A percentile compares a stretch with the other conserved stretches of the same genome.
Conservation (phyloP, 1,139 yeast species). For the Lodderomyces theae region DNA sequence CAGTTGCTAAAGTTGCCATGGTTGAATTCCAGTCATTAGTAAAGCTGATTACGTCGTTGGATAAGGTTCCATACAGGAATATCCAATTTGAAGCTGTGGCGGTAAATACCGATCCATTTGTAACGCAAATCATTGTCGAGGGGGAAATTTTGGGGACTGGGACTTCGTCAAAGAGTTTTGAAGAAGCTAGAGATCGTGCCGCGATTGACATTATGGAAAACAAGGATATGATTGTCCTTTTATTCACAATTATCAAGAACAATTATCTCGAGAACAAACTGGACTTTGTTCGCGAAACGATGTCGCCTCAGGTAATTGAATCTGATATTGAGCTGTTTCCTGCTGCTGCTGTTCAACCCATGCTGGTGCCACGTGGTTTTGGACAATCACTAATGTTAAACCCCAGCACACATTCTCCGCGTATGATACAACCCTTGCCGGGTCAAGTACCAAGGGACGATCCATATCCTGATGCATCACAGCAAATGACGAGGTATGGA, state of each 20-base stretch:
- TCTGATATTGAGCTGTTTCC: not conserved
- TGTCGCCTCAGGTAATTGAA: not conserved
- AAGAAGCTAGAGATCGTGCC: constrained; percentile 33
- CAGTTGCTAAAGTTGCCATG: constrained; percentile 16
- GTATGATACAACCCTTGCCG: not conserved
- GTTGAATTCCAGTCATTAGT: constrained; percentile 33
- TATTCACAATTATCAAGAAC: constrained; percentile 2
- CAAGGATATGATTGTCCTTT: constrained; percentile 6
- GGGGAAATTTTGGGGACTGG: constrained; percentile 28
- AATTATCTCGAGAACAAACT: not conserved
- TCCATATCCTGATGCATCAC: not conserved
- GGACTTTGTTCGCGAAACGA: not conserved
- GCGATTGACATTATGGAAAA: constrained; percentile 23
- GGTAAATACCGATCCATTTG: constrained; percentile 32
- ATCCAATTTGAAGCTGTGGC: constrained; percentile 22
- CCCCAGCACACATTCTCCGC: not conserved
- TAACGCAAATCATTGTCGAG: constrained; percentile 26
- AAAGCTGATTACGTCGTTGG: constrained; percentile 21
- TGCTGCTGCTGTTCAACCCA: not conserved
- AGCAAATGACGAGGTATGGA: not conserved
- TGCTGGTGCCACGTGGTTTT: too few species aligned
- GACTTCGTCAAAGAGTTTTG: constrained; percentile 26
- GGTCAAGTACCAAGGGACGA: not conserved
- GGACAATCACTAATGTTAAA: not conserved
- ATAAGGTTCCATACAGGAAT: constrained; percentile 17